Evolutionary conservation across 805 yeast genomes (phyloP).

Genomic region (Saccharomycopsis selenospora): DNA sequence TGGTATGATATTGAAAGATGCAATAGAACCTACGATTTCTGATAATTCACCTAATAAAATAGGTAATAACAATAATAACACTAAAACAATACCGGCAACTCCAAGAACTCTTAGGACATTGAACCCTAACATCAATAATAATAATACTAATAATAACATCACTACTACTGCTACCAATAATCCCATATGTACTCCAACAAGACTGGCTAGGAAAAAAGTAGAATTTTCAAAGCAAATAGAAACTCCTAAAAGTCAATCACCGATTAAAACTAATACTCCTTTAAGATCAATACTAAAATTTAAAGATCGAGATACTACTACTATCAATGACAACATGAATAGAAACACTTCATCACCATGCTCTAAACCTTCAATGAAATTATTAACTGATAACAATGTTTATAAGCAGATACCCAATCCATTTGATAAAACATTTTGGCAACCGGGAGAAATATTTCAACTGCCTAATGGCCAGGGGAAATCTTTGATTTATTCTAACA

Average conservation of each 20-base stretch:
- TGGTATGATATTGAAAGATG: too few species aligned
- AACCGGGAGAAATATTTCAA: slow-evolving; percentile 14
- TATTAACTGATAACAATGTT: not conserved
- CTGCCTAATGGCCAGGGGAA: not conserved
- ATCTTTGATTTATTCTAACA: not conserved
- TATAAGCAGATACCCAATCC: slow-evolving; percentile 1
- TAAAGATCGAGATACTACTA: not conserved
- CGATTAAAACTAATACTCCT: slow-evolving; percentile 5
- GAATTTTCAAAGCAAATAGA: slow-evolving; percentile 7
- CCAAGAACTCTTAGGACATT: too few species aligned
- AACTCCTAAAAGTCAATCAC: not conserved
- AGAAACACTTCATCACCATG: not conserved
- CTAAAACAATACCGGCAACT: not conserved
- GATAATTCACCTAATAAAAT: not conserved
- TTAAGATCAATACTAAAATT: slow-evolving; percentile 14
- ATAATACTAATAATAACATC: not conserved
- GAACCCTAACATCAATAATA: not conserved
- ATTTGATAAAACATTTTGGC: slow-evolving; percentile 14
- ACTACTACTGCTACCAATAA: not conserved
- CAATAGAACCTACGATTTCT: not conserved
- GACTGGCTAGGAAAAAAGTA: slow-evolving; percentile 8
- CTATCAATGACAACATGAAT: not conserved
- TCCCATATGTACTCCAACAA: not conserved
- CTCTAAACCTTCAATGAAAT: not conserved
- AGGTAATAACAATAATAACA: not conserved